These are phyloP conservation scores for Phyllosticta citrichinensis DNA, from an alignment of 2,329 filamentous ascomycete genomes.

Conservation along the genomic window DNA sequence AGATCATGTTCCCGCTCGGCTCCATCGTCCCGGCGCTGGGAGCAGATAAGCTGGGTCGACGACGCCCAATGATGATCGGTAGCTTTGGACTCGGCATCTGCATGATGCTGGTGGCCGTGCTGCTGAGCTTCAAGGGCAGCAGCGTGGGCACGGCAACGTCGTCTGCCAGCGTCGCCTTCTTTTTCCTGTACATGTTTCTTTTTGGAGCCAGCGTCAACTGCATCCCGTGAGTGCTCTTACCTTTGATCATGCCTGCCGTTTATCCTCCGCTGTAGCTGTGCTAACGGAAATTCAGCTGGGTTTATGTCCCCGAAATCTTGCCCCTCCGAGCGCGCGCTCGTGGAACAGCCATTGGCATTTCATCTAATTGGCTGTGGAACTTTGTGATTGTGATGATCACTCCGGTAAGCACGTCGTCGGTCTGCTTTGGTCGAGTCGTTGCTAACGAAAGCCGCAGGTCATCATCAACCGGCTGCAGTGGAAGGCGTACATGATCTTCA, in stretches of 20 bases:
- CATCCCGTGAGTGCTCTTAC: slow-evolving; percentile 41
- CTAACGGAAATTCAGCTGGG: no score
- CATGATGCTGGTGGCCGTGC: slow-evolving; percentile 21
- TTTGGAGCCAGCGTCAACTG: slow-evolving; percentile 42
- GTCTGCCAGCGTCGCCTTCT: slow-evolving; percentile 33
- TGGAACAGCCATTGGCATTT: slow-evolving; percentile 26
- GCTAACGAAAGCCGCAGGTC: slow-evolving; percentile 8
- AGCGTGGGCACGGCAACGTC: slow-evolving; percentile 22
- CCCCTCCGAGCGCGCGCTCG: slow-evolving; percentile 22
- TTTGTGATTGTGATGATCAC: slow-evolving; percentile 9
- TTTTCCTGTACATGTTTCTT: slow-evolving; percentile 46
- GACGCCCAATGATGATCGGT: slow-evolving; percentile 24
- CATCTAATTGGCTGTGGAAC: slow-evolving; percentile 26
- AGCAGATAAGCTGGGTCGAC: slow-evolving; percentile 21
- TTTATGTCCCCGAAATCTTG: slow-evolving; percentile 33
- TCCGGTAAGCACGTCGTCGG: slow-evolving; percentile 25
- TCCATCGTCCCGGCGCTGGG: slow-evolving; percentile 18
- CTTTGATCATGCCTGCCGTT: slow-evolving; percentile 13
- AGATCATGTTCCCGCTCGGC: slow-evolving; percentile 16
- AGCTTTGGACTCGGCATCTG: slow-evolving; percentile 22
- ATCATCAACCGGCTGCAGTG: slow-evolving; percentile 10
- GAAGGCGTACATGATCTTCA: slow-evolving; percentile 10
- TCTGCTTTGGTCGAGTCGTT: slow-evolving; percentile 27
- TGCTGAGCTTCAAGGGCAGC: slow-evolving; percentile 4
- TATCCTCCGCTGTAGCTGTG: no score